Conservation (phyloP, 2,329 filamentous ascomycete species). For the Triangularia verruculosa region DNA sequence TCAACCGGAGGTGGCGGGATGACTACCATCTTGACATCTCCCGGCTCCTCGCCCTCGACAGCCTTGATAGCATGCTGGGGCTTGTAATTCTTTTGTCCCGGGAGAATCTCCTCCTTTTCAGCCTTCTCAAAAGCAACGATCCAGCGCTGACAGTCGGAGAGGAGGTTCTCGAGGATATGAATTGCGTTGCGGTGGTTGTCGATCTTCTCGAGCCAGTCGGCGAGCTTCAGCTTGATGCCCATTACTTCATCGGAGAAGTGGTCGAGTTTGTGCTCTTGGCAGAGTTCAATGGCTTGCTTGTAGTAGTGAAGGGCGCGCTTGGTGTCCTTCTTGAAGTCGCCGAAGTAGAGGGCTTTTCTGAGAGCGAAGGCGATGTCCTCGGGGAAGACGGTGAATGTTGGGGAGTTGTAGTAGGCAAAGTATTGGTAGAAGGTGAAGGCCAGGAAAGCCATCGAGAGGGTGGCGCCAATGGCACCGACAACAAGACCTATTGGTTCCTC, state of each 20-base stretch:
- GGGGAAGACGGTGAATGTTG: conserved; percentile 58
- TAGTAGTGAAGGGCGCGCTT: conserved; percentile 80
- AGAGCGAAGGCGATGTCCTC: conserved; percentile 73
- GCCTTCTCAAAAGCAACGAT: conserved; percentile 52
- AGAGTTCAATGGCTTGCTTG: conserved; percentile 70
- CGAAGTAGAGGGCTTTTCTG: conserved; percentile 82
- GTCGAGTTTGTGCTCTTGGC: conserved; percentile 72
- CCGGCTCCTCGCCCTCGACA: conserved; percentile 2
- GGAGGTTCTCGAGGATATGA: conserved; percentile 74
- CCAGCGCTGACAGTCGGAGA: conserved; percentile 65
- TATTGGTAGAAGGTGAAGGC: conserved; percentile 45
- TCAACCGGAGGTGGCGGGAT: conserved; percentile 17
- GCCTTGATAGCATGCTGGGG: conserved; percentile 28
- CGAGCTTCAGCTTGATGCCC: conserved; percentile 81
- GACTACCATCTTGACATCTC: conserved; percentile 11
- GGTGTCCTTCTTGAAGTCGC: conserved; percentile 71
- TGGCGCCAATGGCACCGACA: not conserved
- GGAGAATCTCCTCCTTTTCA: conserved; percentile 44
- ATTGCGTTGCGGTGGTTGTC: conserved; percentile 67
- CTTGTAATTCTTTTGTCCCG: not conserved
- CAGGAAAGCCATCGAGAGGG: conserved; percentile 39
- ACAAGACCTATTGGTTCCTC: conserved; percentile 37
- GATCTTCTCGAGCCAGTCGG: conserved; percentile 75
- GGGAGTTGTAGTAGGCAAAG: conserved; percentile 54
- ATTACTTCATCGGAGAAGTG: conserved; percentile 88